A percentile compares a stretch with the other conserved stretches of the same genome.
These are phyloP conservation scores for Ceratobasidium theobromae DNA, from an alignment of 1,284 basidiomycete species.

Conservation along the genomic window DNA sequence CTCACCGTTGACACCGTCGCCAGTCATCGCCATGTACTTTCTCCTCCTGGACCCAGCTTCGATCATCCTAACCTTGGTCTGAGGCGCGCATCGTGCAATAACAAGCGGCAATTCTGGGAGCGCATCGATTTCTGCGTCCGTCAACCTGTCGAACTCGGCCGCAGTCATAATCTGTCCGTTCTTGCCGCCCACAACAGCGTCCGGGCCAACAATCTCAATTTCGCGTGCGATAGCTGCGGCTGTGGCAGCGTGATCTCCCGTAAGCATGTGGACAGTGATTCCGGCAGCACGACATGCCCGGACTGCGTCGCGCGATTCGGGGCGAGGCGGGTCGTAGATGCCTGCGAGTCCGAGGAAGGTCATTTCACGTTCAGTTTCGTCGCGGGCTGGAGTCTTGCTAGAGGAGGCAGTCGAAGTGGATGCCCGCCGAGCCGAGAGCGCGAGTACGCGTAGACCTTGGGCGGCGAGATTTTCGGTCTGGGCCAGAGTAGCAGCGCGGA, in stretches of 20 bases:
- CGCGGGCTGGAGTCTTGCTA: slow-evolving; percentile 42
- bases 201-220: slow-evolving; percentile 69
- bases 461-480: slow-evolving; percentile 58
- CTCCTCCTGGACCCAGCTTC: slow-evolving; percentile 56
- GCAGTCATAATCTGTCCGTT: slow-evolving; percentile 79
- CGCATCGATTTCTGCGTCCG: slow-evolving; percentile 60
- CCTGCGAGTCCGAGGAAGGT: slow-evolving; percentile 64
- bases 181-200: slow-evolving; percentile 53
- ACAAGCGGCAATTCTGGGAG: slow-evolving; percentile 58
- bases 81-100: slow-evolving; percentile 58
- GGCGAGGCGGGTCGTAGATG: slow-evolving; percentile 52
- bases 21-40: slow-evolving; percentile 47
- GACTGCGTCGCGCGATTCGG: slow-evolving; percentile 65
- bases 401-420: neutral
- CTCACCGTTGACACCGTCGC: slow-evolving; percentile 56
- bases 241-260: slow-evolving; percentile 49
- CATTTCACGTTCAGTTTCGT: slow-evolving; percentile 59
- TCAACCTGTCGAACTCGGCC: slow-evolving; percentile 63
- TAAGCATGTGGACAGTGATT: slow-evolving; percentile 36
- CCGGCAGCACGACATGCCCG: slow-evolving; percentile 52
- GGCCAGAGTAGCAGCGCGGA: slow-evolving; percentile 49
- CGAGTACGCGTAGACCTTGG: slow-evolving; percentile 56
- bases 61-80: slow-evolving; percentile 55
- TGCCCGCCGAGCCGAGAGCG: slow-evolving; percentile 46
- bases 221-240: slow-evolving; percentile 50